These are phyloP conservation scores for Starmerella bombi DNA, from an alignment of 805 yeast species.

Conservation along the genomic window DNA sequence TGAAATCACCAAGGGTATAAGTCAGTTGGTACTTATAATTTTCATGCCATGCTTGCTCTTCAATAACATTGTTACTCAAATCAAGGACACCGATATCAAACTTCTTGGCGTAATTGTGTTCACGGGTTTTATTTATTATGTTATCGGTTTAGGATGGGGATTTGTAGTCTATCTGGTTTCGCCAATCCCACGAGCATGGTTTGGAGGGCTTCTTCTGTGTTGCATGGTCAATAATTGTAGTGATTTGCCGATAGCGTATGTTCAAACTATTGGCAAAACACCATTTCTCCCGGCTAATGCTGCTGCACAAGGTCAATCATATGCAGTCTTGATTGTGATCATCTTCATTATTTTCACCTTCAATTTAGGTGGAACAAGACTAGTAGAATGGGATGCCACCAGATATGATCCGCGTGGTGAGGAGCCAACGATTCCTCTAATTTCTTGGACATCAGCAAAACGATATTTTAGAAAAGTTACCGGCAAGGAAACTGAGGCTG, in stretches of 20 bases:
- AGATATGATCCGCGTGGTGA: slow-evolving; percentile 18
- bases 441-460: slow-evolving; percentile 11
- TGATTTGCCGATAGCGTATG: slow-evolving; percentile 75
- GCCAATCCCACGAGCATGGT: slow-evolving; percentile 58
- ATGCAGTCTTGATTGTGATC: slow-evolving; percentile 63
- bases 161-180: slow-evolving; percentile 34
- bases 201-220: slow-evolving; percentile 60
- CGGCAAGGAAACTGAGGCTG: background rate
- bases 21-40: slow-evolving; percentile 53
- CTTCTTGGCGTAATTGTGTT: slow-evolving; percentile 52
- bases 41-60: slow-evolving; percentile 67
- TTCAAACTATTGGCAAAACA: slow-evolving; percentile 49
- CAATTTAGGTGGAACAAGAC: slow-evolving; percentile 59
- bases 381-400: slow-evolving; percentile 59
- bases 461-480: slow-evolving; percentile 4
- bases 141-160: slow-evolving; percentile 34
- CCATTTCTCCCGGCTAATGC: slow-evolving; percentile 42
- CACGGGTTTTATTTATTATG: slow-evolving; percentile 35
- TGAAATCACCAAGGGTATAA: slow-evolving; percentile 35
- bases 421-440: slow-evolving; percentile 20
- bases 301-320: slow-evolving; percentile 69
- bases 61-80: slow-evolving; percentile 52
- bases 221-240: slow-evolving; percentile 69
- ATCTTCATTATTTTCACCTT: slow-evolving; percentile 56
- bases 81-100: slow-evolving; percentile 55